Base-by-base conservation (phyloP, 441 rosid species). In the Aleurites moluccanus region DNA sequence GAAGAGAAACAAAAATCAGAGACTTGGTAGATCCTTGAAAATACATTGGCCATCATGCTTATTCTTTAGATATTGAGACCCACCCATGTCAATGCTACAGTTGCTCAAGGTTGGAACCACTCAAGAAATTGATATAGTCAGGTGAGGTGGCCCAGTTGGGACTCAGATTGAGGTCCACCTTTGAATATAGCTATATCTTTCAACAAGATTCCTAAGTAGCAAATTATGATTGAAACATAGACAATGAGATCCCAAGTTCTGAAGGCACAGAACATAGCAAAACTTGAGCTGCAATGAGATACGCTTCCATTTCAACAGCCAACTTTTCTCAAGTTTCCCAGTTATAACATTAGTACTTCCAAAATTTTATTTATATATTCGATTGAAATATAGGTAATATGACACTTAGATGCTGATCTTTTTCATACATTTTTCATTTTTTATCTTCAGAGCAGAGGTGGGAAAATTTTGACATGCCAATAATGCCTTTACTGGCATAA, bases 401-500 rank as follows among this genome's bases (percentile, higher is more conserved):
- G 18, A 52, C n/a, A 23, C 16, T 14, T 1, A 44, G 33, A 44
- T 42, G 33, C n/a, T 18, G 15, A 40, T 38, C 7, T 44, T 66
- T 21, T 59, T 4, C 11, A 13, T 40, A 44, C 11, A 23, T 4
- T 25, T 27, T 21, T 11, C 4, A 21, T 14, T 45, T 44, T 44
- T 13, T 25, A 66, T 23, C 10, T 5, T 65, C 23, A 27, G 10
- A 15, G 6, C 16, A 64, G 28, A 5, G 7, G 28, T 4, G 2
- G 68, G 11, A 70, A 25, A 38, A 72, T 5, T 55, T 72, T 44
- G 40, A 10, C 38, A 70, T 57, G 65, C 53, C 50, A 57, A 60
- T 3, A 38, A 28, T 13, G 35, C 35, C 38, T 40, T 30, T 2
- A 15, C 62, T 7, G 28, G 30, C 60, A 62, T 72, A 9, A 47